phyloP scores from a whole-genome alignment of 768 basidiomycete genomes.

The Thelephora aurantiotincta region DNA sequence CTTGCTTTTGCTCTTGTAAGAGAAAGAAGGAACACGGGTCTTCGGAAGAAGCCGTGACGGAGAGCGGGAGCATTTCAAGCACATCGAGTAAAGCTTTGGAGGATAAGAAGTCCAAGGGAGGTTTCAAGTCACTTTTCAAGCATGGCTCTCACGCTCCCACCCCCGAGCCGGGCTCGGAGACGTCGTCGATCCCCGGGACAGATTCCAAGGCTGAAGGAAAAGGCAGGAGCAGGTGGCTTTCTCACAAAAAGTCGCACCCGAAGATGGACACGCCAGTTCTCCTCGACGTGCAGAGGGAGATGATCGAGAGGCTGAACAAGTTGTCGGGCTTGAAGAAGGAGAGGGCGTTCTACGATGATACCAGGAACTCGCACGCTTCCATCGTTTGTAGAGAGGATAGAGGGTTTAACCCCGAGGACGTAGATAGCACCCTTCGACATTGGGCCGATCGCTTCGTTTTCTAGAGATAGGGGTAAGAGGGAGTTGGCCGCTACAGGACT shows the following conservation, averaged over 20 bases:
- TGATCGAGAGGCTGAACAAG: conserved; percentile 46
- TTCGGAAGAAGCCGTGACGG: not conserved
- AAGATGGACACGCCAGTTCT: conserved; percentile 20
- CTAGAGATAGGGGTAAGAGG: conserved; percentile 12
- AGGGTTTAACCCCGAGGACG: conserved; percentile 38
- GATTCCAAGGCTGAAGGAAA: no score
- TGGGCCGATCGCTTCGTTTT: conserved; percentile 53
- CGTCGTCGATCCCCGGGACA: no score
- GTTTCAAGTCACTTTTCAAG: no score
- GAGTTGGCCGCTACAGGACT: no score
- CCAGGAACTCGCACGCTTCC: conserved; percentile 54
- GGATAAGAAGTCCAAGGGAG: no score
- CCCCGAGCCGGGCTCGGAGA: no score
- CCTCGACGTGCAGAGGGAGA: conserved; percentile 39
- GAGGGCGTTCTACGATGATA: conserved; percentile 42
- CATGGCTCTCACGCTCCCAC: no score
- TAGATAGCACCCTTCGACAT: conserved; percentile 52
- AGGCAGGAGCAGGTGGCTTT: no score
- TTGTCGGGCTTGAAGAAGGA: conserved; percentile 61
- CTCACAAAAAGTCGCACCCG: conserved; percentile 19
- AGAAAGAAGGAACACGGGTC: not conserved
- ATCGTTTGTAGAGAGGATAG: conserved; percentile 59
- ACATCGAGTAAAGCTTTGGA: not conserved
- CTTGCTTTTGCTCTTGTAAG: conserved; percentile 1
- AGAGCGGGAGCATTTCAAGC: conserved; percentile 1